phyloP scores from a whole-genome alignment of 768 basidiomycete species.

The Trametes coccinea region DNA sequence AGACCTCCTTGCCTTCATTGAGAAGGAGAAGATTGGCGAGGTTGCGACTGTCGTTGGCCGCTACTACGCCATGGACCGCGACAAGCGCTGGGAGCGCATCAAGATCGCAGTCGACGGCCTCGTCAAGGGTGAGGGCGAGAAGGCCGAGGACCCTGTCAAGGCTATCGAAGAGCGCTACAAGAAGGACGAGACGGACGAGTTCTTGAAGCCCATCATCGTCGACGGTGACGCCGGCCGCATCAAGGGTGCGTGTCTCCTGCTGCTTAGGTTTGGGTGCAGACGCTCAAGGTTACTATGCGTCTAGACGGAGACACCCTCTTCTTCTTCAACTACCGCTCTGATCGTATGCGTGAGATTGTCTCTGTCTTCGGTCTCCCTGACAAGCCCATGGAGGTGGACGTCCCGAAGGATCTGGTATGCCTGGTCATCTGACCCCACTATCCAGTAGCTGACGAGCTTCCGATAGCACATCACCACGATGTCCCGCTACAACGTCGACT shows the following conservation, averaged over 20 bases:
- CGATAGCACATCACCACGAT: conserved; percentile 84
- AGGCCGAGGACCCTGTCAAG: conserved; percentile 58
- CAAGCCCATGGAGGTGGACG: conserved; percentile 79
- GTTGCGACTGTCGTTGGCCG: conserved; percentile 84
- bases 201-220: conserved; percentile 91
- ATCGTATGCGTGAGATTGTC: conserved; percentile 92
- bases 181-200: conserved; percentile 91
- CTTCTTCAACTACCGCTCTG: conserved; percentile 97
- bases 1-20: conserved; percentile 74
- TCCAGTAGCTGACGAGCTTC: conserved; percentile 2
- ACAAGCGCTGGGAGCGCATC: conserved; percentile 94
- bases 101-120: conserved; percentile 89
- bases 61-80: conserved; percentile 97
- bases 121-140: conserved; percentile 67
- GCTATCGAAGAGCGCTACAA: conserved; percentile 74
- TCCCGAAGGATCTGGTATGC: conserved; percentile 79
- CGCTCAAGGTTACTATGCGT: not conserved
- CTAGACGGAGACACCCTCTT: conserved; percentile 86
- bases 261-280: no score
- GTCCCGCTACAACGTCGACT: conserved; percentile 91
- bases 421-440: not conserved
- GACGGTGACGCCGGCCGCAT: conserved; percentile 78
- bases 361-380: conserved; percentile 77
- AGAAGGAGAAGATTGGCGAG: conserved; percentile 76
- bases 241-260: conserved; percentile 53